Evolutionary conservation across 257 asterid species (phyloP), one percentile per base, ranked within the genome.

Genomic region (Avicennia marina): DNA sequence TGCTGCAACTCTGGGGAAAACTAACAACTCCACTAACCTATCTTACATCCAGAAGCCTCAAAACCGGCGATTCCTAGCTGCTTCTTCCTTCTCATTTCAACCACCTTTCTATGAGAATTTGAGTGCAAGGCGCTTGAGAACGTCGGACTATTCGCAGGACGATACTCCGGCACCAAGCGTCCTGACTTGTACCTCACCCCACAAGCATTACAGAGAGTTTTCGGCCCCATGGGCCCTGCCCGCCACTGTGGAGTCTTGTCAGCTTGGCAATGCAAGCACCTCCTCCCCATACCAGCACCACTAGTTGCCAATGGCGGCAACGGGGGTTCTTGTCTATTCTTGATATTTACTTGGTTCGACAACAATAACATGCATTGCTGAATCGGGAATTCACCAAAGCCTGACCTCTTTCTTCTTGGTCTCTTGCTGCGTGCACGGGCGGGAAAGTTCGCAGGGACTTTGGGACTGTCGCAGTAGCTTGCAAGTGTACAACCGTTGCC

Each of bases 211-310:
- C 97, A 89, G 11, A 90, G 81, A 0, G 97, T 86, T 32, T 90
- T 90, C 0, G 90, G 90, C 3, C 98, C 98, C 80, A 72, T 75
- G 0, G 98, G 98, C 0, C 98, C 98, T 0, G 94, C 94, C 36
- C 98, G 56, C 98, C 98, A 90, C 63, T 86, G 96, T 0, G 98
- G 98, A 1, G 98, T 90, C 77, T 84, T 79, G 48, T 84, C 96
- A 0, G 89, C 70, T 16, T 83, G 86, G 70, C 97, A 89, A 53
- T 89, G 97, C 67, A 72, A 44, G 70, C 97, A 86, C 75, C 75
- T 74, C 70, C 97, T 77, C 26, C 95, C 94, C 61, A 79, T 60
- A 11, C 70, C 47, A 11, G 65, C 59, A 5, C 65, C 75, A 18
- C 64, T 52, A 0, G 31, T 4, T 4, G 79, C 74, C 47, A 57